These are phyloP conservation scores for Centrapalus pauciflorus DNA, from an alignment of 129 eudicot species.

Conservation along the genomic window DNA sequence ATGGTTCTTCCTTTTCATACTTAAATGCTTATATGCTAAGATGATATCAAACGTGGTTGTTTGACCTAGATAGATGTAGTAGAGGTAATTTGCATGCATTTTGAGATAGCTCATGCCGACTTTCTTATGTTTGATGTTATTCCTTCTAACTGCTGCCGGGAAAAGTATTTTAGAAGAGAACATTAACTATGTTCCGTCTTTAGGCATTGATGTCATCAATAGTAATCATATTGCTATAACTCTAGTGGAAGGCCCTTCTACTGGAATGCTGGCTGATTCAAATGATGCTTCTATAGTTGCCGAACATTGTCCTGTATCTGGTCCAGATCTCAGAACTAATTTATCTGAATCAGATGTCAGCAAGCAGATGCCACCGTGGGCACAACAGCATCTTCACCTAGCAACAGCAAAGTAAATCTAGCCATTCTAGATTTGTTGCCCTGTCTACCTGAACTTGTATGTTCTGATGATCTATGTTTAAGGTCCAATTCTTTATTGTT, in stretches of 20 bases:
- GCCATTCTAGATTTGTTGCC: slow-evolving; percentile 15
- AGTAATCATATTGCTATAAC: slow-evolving; percentile 22
- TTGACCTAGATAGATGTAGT: not conserved
- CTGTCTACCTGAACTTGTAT: slow-evolving; percentile 22
- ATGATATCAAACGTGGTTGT: no score
- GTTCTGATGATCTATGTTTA: slow-evolving; percentile 8
- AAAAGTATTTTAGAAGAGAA: slow-evolving; percentile 24
- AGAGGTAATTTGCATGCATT: slow-evolving; percentile 3
- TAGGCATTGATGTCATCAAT: slow-evolving; percentile 21
- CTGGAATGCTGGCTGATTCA: not conserved
- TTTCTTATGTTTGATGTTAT: slow-evolving; percentile 3
- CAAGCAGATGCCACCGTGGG: slow-evolving; percentile 11
- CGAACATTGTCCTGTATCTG: slow-evolving; percentile 20
- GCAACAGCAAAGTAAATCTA: slow-evolving; percentile 16
- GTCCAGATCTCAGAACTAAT: slow-evolving; percentile 13
- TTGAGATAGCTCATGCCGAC: not conserved
- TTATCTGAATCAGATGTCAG: slow-evolving; percentile 21
- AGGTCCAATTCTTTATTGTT: slow-evolving; percentile 4
- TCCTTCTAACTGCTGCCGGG: slow-evolving; percentile 36
- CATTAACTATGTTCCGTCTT: slow-evolving; percentile 16
- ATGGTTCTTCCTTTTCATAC: no score
- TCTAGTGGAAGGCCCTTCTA: slow-evolving; percentile 18
- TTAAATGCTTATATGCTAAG: no score
- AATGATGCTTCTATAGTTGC: slow-evolving; percentile 10
- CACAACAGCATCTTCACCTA: slow-evolving; percentile 24